Evolutionary conservation across 2,329 filamentous ascomycete species (phyloP).

Genomic region (Aspergillus transmontanensis): DNA sequence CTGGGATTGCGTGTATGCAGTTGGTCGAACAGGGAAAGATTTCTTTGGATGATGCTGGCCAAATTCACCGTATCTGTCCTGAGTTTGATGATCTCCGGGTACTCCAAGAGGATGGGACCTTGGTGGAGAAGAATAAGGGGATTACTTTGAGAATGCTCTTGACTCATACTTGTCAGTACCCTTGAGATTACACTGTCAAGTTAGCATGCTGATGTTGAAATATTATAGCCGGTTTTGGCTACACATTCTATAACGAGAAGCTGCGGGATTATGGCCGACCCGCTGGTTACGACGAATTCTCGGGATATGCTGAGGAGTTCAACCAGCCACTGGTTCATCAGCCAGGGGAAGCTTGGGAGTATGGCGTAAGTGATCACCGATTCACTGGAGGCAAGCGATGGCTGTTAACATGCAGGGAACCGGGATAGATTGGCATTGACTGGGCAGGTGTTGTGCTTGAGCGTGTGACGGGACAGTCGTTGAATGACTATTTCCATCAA

Average conservation of each 20-base stretch:
- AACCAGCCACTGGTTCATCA: slow-evolving; percentile 62
- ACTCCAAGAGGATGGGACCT: slow-evolving; percentile 38
- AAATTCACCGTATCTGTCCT: slow-evolving; percentile 44
- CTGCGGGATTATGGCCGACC: slow-evolving; percentile 53
- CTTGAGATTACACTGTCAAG: not conserved
- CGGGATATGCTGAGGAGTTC: slow-evolving; percentile 55
- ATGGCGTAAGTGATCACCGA: slow-evolving; percentile 49
- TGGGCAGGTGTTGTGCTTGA: slow-evolving; percentile 58
- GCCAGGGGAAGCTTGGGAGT: slow-evolving; percentile 64
- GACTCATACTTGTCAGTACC: slow-evolving; percentile 45
- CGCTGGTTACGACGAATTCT: slow-evolving; percentile 60
- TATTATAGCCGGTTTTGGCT: slow-evolving; percentile 57
- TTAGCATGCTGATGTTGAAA: slow-evolving; percentile 17
- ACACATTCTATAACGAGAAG: slow-evolving; percentile 57
- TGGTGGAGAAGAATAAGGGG: slow-evolving; percentile 46
- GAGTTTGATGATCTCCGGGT: slow-evolving; percentile 49
- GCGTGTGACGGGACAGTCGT: slow-evolving; percentile 44
- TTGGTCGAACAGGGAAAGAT: slow-evolving; percentile 48
- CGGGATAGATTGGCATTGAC: slow-evolving; percentile 51
- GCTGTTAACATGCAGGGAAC: not conserved
- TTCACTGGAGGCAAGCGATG: not conserved
- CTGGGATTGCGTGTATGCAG: slow-evolving; percentile 51
- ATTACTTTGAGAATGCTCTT: slow-evolving; percentile 63
- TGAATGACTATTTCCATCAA: slow-evolving; percentile 55
- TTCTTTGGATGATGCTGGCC: slow-evolving; percentile 43